These are phyloP conservation scores for Rhizophagus sp. DNA, from an alignment of 192 early-diverging fungal genomes.

Conservation along the genomic window DNA sequence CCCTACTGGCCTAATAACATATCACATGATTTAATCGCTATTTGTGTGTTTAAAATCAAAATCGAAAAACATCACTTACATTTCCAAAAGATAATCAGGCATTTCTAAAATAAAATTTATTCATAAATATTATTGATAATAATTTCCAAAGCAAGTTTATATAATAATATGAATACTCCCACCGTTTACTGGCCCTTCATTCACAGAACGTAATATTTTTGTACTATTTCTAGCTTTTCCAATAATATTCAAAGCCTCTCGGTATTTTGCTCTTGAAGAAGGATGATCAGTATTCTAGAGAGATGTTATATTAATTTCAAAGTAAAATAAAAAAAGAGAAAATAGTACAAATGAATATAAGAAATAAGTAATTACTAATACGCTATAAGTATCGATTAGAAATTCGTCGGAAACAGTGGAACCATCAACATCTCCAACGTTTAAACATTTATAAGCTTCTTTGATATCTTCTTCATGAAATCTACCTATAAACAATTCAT, in stretches of 20 bases:
- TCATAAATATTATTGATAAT: background rate
- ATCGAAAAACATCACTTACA: background rate
- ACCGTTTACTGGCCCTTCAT: background rate
- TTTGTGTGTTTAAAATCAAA: background rate
- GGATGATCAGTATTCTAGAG: background rate
- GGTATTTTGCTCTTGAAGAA: conserved; percentile 1
- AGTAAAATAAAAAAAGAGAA: background rate
- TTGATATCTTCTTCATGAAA: background rate
- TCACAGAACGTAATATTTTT: background rate
- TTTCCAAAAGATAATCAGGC: background rate
- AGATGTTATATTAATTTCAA: background rate
- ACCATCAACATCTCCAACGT: background rate
- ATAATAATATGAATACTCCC: background rate
- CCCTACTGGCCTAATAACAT: conserved; percentile 61
- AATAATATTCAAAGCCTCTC: conserved; percentile 14
- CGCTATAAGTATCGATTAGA: background rate
- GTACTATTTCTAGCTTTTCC: conserved; percentile 13
- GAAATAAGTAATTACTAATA: conserved; percentile 5
- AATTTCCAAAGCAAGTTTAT: background rate
- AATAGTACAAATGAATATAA: background rate
- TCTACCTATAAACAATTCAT: background rate
- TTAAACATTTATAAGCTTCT: background rate
- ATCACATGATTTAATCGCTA: background rate
- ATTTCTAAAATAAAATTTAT: background rate
- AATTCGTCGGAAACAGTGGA: background rate